Base-by-base conservation (phyloP, 2,329 filamentous ascomycete genomes). In the Ceratocystis destructans region DNA sequence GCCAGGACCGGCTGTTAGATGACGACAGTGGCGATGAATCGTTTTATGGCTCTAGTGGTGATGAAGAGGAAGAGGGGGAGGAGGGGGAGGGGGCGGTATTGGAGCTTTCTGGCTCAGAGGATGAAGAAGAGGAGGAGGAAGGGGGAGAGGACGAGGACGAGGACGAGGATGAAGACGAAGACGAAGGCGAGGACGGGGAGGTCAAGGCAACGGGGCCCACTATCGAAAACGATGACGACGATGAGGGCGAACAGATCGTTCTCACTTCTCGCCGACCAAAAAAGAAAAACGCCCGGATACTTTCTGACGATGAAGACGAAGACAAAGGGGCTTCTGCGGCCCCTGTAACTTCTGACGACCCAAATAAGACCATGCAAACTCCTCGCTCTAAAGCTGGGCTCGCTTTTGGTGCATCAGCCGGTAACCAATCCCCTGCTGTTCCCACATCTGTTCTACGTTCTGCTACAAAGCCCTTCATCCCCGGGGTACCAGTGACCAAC, bases 391-490 rank as follows among this genome's bases (percentile, higher is more conserved):
- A 81, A 71, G 61, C 66, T 31, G 70, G 70, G 1, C 72, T 69
- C 0, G 71, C 74, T 1, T 72, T 75, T 50, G 76, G 75, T 28
- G 82, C 80, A 0, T 79, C 80, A 1, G 76, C 74, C 46, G 37
- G 50, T 20, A 41, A 37, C 17, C 33, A 17, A 8, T 76, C 76
- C 2, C 73, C 75, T 7, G 85, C 83, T 20, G 76, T 77, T 12
- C 86, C 86, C 2, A 83, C 79, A 17, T 88, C 86, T 0, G 83
- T 87, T 1, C 73, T 87, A n/a, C 82, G 86, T 50, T 88, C 85
- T 3, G 85, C 85, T 1, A 86, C 82, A 68, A 88, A 88, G 75
- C 82, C 78, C 0, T 87, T 87, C 70, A 87, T 90, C 67, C 87
- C 87, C 2, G 86, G 85, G 1, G 76, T 90, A 22, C 83, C 86